Evolutionary conservation across 495 filamentous ascomycete species (phyloP).

Genomic region (Pyrenula massariospora): DNA sequence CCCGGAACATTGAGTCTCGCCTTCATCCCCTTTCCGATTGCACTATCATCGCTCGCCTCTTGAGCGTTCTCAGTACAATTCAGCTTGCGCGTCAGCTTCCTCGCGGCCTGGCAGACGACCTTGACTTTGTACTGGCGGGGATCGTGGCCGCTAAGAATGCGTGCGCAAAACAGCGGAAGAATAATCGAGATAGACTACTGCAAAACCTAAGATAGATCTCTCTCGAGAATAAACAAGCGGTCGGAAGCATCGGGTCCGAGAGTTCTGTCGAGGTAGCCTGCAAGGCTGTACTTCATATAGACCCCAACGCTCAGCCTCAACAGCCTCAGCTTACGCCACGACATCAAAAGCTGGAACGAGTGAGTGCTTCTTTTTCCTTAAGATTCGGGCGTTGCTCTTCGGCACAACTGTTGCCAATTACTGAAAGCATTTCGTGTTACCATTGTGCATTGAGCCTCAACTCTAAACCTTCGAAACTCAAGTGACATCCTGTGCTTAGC

Average conservation of each 20-base stretch:
- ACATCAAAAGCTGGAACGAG: neutral
- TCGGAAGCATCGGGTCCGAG: neutral
- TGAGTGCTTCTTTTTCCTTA: neutral
- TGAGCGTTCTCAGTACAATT: no score
- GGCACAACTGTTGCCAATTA: no score
- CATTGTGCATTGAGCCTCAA: no score
- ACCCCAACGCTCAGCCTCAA: neutral
- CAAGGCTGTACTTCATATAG: neutral
- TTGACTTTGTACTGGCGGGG: neutral
- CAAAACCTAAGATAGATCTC: neutral
- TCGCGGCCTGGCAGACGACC: no score
- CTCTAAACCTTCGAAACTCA: no score
- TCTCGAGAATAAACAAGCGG: neutral
- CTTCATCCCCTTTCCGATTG: no score
- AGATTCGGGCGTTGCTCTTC: neutral
- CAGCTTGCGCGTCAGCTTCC: no score
- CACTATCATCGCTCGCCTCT: no score
- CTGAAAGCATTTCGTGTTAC: no score
- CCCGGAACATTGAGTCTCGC: no score
- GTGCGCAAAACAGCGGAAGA: neutral
- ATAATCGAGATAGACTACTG: neutral
- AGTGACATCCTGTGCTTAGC: no score
- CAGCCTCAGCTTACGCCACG: neutral
- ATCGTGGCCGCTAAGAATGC: neutral
- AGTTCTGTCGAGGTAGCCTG: neutral